Evolutionary conservation across 805 yeast species (phyloP), one percentile per base, ranked within the genome.

Genomic region (Kockiozyma suomiensis): DNA sequence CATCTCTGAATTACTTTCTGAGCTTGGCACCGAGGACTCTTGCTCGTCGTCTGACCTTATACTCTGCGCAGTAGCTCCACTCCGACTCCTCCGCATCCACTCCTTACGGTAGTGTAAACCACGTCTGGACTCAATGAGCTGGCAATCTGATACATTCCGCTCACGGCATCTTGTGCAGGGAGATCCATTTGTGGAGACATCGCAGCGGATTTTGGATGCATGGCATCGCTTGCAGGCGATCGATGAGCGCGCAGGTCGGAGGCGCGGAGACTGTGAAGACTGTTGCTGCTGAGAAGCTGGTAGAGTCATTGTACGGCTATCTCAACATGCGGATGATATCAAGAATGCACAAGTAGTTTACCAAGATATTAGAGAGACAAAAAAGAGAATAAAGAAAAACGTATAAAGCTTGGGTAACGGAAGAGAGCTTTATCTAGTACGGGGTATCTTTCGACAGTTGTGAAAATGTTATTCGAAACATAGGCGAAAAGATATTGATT

Each of bases 91-190:
- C 21, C 56, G 37, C 46, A 38, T 35, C 55, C 60, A 50, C 30
- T 49, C 50, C 23, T 48, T 35, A n/a, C 62, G 59, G 30, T 58
- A 54, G 28, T 54, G 54, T 30, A 38, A 21, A 13, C 62, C 62
- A 6, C 62, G 53, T n/a, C 54, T 35, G n/a, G 62, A 58, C 37
- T 43, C 47, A 6, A 54, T 58, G 12, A n/a, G 49, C 50, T 54
- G 35, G 50, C 62, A 58, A 25, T 57, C 58, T 13, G 54, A 35
- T 2, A 48, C 12, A 6, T 23, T 10, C 17, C 62, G 43, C 28
- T 52, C 59, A 41, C 59, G 54, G 41, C 62, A 58, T 17, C 56
- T 38, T 15, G 62, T 32, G 43, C 62, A 58, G 10, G 62, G 62
- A 4, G 50, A 10, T 6, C 62, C 62, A 43, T 38, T 23, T 7